Evolutionary conservation across 352 stramenopile species (phyloP), one percentile per base, ranked within the genome.

Genomic region (Globisporangium solare): DNA sequence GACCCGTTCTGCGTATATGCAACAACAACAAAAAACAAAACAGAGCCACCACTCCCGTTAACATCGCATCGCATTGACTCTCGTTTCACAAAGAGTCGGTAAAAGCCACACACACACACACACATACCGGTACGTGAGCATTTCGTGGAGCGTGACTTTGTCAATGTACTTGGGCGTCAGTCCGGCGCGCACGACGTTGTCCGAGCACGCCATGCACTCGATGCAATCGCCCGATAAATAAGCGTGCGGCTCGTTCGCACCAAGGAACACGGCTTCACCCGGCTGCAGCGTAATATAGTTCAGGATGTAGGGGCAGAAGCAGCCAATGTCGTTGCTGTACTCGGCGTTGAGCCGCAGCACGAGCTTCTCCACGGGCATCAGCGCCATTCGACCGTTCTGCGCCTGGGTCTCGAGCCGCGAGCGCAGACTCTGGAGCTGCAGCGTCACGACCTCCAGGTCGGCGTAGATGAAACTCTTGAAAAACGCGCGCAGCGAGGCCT

Each of bases 91-190:
- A 47, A 45, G 67, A 56, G 57, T 70, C n/a, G 73, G 45, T n/a
- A n/a, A 47, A 40, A 48, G 3, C 47, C 21, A n/a, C n/a, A n/a
- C n/a, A n/a, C n/a, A n/a, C 24, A 37, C 18, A 56, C 53, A 46
- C 18, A 53, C 56, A 43, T 47, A 64, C 52, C 78, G 71, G 69
- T 99, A 99, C 2, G 96, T 99, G 20, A 99, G 86, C 95, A 99
- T 99, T 14, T 89, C 81, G 47, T 96, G 81, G 37, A 99, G 80
- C 60, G 97, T 99, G 20, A 93, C 78, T 54, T 98, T 98, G 83
- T 99, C 97, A 55, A 98, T 98, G 66, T 98, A 98, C 76, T 99
- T 99, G 41, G 97, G 96, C 35, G 97, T 99, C 14, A 99, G 73
- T 20, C 97, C 97, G 6, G 97, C 97, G 47, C 97, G 92, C 24